Base-by-base conservation (phyloP, 345 rosid genomes). In the Populus tremula region DNA sequence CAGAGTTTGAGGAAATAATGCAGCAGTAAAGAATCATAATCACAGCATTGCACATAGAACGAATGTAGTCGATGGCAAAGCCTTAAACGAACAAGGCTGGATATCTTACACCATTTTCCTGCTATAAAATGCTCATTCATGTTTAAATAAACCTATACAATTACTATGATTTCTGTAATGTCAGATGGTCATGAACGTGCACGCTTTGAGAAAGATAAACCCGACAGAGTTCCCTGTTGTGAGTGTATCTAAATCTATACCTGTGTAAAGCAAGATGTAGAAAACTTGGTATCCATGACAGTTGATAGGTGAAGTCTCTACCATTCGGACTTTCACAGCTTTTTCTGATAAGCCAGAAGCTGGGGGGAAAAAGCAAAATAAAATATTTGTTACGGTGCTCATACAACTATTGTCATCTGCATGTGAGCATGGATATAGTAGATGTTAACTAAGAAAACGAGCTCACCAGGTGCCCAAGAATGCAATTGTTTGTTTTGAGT, bases 321-420 rank as follows among this genome's bases (percentile, higher is more conserved):
- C 59, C 69, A 31, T 49, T 66, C 36, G 64, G 67, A n/a, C 59
- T 76, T 47, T 67, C 35, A 49, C 16, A 9, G 29, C 82, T 70
- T 83, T 38, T 73, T 79, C 76, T 79, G 87, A 70, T 88, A 86
- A 54, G 85, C 85, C 78, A 88, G 81, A 70, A 86, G 67, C 90
- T 88, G 90, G 47, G 61, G 76, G 3, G 36, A 39, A 0, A 38
- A 38, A 6, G 49, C 10, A 47, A 29, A 74, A 56, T 1, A 56
- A n/a, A 63, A n/a, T 59, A 23, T 53, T 71, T 45, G 27, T 20
- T 41, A 64, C 10, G 20, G 16, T 53, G 18, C 18, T 5, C 21
- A 14, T 73, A 21, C 23, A 36, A 27, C 11, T 12, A 27, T 54
- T 33, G 38, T 14, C 13, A 45, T 69, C 18, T n/a, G 63, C 7